A percentile compares a stretch with the other conserved stretches of the same genome.
These are phyloP conservation scores for Angomonas desouzai DNA, from an alignment of 208 protist genomes.

Conservation along the genomic window DNA sequence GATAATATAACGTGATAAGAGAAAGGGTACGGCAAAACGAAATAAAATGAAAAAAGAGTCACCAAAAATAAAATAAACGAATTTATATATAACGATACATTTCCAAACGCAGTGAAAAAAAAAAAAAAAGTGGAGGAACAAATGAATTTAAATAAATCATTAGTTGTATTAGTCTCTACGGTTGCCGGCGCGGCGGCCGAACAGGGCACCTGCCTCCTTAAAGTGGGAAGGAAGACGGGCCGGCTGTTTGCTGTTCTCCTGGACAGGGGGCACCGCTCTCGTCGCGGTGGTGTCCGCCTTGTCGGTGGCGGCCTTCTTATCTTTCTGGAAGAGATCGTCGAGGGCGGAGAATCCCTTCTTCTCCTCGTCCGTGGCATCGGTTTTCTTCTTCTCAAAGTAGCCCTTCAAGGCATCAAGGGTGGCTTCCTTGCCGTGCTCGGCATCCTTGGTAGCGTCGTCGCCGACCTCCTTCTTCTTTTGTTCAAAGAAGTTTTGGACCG, in stretches of 20 bases:
- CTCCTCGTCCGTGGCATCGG: background rate
- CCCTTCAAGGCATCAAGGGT: background rate
- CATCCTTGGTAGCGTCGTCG: background rate
- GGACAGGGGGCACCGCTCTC: background rate
- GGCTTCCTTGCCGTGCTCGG: background rate
- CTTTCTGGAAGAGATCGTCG: background rate
- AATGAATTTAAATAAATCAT: background rate
- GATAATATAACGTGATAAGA: no score
- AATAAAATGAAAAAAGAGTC: conserved; percentile 8
- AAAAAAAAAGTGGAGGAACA: conserved; percentile 3
- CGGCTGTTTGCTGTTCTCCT: conserved; percentile 1
- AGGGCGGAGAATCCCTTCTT: background rate
- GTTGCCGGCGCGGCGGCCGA: background rate
- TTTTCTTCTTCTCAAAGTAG: conserved; percentile 2
- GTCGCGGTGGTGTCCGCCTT: background rate
- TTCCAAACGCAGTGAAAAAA: background rate
- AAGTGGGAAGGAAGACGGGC: background rate
- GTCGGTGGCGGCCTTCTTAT: background rate
- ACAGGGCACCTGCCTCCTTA: conserved; percentile 10
- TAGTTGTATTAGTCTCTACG: background rate
- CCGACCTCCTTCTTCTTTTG: background rate
- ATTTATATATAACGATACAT: background rate
- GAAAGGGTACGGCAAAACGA: no score
- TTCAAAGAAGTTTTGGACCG: background rate
- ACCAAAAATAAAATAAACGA: no score